Evolutionary conservation across 1,284 basidiomycete genomes (phyloP), one percentile per base, ranked within the genome.

Genomic region (Leccinum griseonigrum): DNA sequence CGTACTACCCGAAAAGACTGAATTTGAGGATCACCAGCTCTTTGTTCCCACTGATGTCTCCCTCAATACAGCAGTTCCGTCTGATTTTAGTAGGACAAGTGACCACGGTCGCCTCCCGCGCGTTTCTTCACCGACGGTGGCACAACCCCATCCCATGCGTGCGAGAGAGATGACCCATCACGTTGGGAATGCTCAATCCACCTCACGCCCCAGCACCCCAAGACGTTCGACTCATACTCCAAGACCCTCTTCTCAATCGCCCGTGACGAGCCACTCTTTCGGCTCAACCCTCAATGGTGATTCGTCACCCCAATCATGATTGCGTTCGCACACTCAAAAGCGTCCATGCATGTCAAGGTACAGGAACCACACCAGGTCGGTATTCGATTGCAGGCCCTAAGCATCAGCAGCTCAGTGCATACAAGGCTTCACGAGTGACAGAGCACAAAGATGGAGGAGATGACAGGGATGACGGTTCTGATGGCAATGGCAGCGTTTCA

Each of bases 41-140:
- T 91, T 91, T 67, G 85, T 90, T 28, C 90, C 90, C 31, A 89
- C 87, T n/a, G 87, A 91, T 67, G 70, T 75, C 48, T 62, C 75
- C 48, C 46, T 6, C 28, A 66, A 50, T 48, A 40, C 77, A 48
- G 43, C 48, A 26, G 22, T 46, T 38, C 40, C 54, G 4, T 34
- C 63, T 56, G 54, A 53, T 22, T n/a, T 56, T 22, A 26, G 28
- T 26, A 50, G 48, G 34, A 60, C 58, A 14, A 31, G 56, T 56
- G 66, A 67, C 18, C 59, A 56, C 18, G 53, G 26, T 28, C 60
- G 50, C 52, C 32, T 63, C 18, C 62, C 62, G 29, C 64, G 57
- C 55, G 64, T 62, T 13, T 28, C 66, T 29, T 57, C 59, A 14
- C 70, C 64, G 4, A 57, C 57, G 11, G 66, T 76, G 13, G 75